These are phyloP conservation scores for Colletotrichum chlorophyti DNA, from an alignment of 2,329 filamentous ascomycete genomes.

Conservation along the genomic window DNA sequence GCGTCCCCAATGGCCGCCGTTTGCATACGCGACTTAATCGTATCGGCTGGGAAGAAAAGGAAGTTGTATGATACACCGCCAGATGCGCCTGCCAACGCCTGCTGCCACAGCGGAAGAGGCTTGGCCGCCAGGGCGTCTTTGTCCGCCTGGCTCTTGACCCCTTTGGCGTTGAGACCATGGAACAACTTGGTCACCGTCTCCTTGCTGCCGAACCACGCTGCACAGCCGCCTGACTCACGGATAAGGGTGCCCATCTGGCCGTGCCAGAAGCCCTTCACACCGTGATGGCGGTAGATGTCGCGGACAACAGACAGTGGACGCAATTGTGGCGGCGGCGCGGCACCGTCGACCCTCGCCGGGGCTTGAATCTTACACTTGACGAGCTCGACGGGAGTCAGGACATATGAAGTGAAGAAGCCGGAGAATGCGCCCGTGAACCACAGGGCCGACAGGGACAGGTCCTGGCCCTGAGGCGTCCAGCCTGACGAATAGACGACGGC, in stretches of 20 bases:
- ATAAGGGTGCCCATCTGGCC: slow-evolving; percentile 94
- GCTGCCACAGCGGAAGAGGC: slow-evolving; percentile 81
- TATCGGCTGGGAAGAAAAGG: slow-evolving; percentile 95
- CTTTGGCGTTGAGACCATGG: slow-evolving; percentile 60
- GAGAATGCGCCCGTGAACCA: slow-evolving; percentile 84
- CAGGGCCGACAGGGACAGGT: slow-evolving; percentile 77
- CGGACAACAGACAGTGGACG: slow-evolving; percentile 75
- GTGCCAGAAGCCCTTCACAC: slow-evolving; percentile 89
- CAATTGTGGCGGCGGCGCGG: slow-evolving; percentile 54
- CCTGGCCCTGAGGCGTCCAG: slow-evolving; percentile 56
- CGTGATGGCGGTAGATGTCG: slow-evolving; percentile 83
- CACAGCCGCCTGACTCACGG: slow-evolving; percentile 89
- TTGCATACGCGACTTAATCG: slow-evolving; percentile 97
- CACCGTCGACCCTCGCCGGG: slow-evolving; percentile 53
- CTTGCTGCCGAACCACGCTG: slow-evolving; percentile 94
- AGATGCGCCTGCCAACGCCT: slow-evolving; percentile 83
- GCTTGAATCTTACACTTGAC: slow-evolving; percentile 99
- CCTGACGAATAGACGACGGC: slow-evolving; percentile 65
- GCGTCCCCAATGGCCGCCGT: slow-evolving; percentile 74
- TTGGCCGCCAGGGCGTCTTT: slow-evolving; percentile 50
- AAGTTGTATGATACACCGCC: slow-evolving; percentile 97
- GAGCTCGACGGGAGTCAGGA: slow-evolving; percentile 93
- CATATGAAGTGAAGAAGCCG: slow-evolving; percentile 86
- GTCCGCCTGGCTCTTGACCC: slow-evolving; percentile 46
- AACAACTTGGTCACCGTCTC: slow-evolving; percentile 80